These are phyloP conservation scores for Pterocarpus santalinus DNA, from an alignment of 306 rosid genomes.

Conservation along the genomic window DNA sequence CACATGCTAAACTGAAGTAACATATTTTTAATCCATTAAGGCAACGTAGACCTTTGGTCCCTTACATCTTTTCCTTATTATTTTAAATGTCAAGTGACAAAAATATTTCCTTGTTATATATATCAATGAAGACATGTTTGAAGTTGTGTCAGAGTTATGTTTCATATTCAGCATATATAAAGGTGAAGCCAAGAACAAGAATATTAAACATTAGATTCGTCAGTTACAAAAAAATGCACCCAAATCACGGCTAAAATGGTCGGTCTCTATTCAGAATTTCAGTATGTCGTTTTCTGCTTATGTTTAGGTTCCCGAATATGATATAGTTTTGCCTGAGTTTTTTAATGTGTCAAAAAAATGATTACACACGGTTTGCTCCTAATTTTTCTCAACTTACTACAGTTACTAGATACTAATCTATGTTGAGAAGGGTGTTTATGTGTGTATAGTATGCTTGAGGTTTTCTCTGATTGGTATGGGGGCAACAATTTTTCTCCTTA, in stretches of 20 bases:
- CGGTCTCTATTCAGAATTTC: constrained; percentile 27
- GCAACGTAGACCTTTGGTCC: background rate
- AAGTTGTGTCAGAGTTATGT: constrained; percentile 47
- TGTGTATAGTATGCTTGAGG: too few relatives aligned
- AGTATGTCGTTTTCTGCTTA: constrained; percentile 38
- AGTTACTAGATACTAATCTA: too few relatives aligned
- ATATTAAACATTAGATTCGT: constrained; percentile 39
- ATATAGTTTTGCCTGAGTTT: background rate
- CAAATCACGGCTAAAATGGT: constrained; percentile 37
- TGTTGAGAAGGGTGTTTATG: background rate
- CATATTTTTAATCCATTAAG: background rate
- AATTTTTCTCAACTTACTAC: background rate
- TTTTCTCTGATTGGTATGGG: too few relatives aligned
- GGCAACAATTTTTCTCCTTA: background rate
- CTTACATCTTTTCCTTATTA: background rate
- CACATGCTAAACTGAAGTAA: constrained; percentile 17
- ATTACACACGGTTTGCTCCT: background rate
- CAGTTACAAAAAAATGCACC: constrained; percentile 5
- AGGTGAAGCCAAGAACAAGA: constrained; percentile 19
- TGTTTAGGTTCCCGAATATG: constrained; percentile 35
- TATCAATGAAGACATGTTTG: constrained; percentile 36
- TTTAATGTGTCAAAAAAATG: constrained; percentile 19
- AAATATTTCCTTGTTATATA: background rate
- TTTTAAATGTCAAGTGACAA: background rate
- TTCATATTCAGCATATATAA: constrained; percentile 9